A percentile compares a stretch with the other conserved stretches of the same genome.
phyloP scores from a whole-genome alignment of 1,284 basidiomycete species.

The Crocinoboletus sp. region DNA sequence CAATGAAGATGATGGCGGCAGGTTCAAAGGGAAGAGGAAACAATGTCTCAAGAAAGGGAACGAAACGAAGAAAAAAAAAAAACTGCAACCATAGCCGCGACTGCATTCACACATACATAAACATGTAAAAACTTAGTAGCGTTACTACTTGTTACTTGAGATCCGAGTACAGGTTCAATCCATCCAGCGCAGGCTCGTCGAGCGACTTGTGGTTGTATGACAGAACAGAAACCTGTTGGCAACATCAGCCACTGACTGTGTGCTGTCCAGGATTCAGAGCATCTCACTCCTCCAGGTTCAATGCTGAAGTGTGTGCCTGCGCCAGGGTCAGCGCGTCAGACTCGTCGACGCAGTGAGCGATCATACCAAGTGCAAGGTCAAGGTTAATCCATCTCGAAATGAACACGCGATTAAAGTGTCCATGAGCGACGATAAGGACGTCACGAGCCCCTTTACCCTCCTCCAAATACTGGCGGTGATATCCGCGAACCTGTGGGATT shows the following conservation, averaged over 20 bases:
- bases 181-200: conserved; percentile 72
- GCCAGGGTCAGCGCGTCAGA: conserved; percentile 4
- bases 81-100: conserved; percentile 8
- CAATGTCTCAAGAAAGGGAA: conserved; percentile 13
- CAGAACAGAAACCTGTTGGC: conserved; percentile 56
- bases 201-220: conserved; percentile 74
- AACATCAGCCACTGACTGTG: conserved; percentile 2
- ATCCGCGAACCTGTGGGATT: conserved; percentile 57
- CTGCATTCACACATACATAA: conserved; percentile 21
- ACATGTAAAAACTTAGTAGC: conserved; percentile 17
- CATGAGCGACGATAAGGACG: conserved; percentile 74
- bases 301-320: conserved; percentile 76
- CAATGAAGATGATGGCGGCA: conserved; percentile 21
- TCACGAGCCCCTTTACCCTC: conserved; percentile 61
- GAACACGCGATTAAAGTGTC: conserved; percentile 82
- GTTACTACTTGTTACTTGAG: conserved; percentile 34
- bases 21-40: conserved; percentile 12
- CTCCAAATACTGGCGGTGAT: conserved; percentile 70
- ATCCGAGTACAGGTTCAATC: conserved; percentile 64
- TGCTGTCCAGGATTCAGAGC: not conserved
- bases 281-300: conserved; percentile 70
- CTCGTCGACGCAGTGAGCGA: not conserved
- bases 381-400: conserved; percentile 79
- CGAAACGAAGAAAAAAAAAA: conserved; percentile 17
- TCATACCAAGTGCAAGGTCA: conserved; percentile 58